Evolutionary conservation across 306 rosid species (phyloP), one percentile per base, ranked within the genome.

Genomic region (Cucurbita pepo): DNA sequence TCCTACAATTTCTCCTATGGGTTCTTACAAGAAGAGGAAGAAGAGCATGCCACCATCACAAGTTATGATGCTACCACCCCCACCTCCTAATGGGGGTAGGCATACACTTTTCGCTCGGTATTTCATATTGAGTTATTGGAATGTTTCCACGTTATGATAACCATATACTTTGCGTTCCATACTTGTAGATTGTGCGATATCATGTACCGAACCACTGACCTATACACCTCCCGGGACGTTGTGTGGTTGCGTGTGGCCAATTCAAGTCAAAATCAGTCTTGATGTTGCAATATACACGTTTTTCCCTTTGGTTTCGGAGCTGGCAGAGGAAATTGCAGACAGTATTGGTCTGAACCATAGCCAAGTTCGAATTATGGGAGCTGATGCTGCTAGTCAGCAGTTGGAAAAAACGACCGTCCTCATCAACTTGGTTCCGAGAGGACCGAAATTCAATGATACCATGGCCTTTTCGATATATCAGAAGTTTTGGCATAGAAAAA

Each of bases 311-410:
- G 90, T 91, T 57, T 80, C 95, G 53, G 56, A 87, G 83, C 89
- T 94, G 37, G 92, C 99, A 16, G 72, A 82, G 79, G 96, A 90
- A 77, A 87, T 94, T 52, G 89, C 99, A 15, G 88, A 82, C 11
- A 84, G 95, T 56, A 73, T 85, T 76, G 41, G 71, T 25, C 87
- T 94, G 72, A 89, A 90, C 81, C 87, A 76, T 76, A 85, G 82
- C 79, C 99, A 94, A 84, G 99, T 94, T 78, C 96, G 96, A 56
- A 85, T 94, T 22, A 84, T 87, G 86, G 99, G 92, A 80, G 99
- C 99, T 3, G 88, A 94, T 77, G 97, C 91, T 54, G 82, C 90
- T 61, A 82, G 51, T 75, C 95, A 87, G 81, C 92, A 86, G 87
- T 76, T 86, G 14, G 96, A 89, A 74, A 81, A 88, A 81, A 91